Evolutionary conservation across 1,139 yeast genomes (phyloP), one percentile per base, ranked within the genome.

Genomic region (Saccharomyces uvarum): DNA sequence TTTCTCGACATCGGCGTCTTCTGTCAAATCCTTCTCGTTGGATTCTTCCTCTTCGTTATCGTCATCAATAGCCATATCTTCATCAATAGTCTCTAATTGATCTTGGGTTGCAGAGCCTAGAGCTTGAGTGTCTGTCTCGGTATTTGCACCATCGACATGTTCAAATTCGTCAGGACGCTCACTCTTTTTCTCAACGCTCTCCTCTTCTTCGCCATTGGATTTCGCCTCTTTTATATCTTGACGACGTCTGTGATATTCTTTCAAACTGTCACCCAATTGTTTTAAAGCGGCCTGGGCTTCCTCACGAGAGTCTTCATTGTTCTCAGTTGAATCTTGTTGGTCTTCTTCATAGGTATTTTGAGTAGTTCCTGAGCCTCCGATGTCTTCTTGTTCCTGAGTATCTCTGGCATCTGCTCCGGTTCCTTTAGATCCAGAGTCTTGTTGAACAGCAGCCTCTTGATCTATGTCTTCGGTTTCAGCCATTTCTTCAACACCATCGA

Each of bases 201-300:
- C 70, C 14, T 77, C 77, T 29, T 75, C 76, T 51, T 77, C 75
- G 61, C 75, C 61, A 50, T 73, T 59, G n/a, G 76, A 73, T 38
- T 9, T 21, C 5, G 86, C 80, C 60, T 85, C 88, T 60, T 79
- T 77, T 59, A 91, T 91, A 64, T 90, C 97, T 69, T 88, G 90
- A 61, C 88, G 83, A 65, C 97, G 86, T 68, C 90, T 87, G 68
- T 91, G 95, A 73, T 87, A 93, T 68, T 91, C 97, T 67, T 90
- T 88, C 70, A 90, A 71, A 0, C 96, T 82, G 68, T 91, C 97
- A 53, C 98, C 98, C 26, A 93, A 76, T 67, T 90, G 90, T 68
- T 87, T 87, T 71, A 91, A 76, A 0, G 95, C 82, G 63, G 90
- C 95, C 55, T 80, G 79, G n/a, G 90, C 93, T 62, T 80, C 80